Percentiles rank a stretch among this genome's conserved stretches.
phyloP scores from a whole-genome alignment of 352 stramenopile species.

The Pelagophyceae sp. region DNA sequence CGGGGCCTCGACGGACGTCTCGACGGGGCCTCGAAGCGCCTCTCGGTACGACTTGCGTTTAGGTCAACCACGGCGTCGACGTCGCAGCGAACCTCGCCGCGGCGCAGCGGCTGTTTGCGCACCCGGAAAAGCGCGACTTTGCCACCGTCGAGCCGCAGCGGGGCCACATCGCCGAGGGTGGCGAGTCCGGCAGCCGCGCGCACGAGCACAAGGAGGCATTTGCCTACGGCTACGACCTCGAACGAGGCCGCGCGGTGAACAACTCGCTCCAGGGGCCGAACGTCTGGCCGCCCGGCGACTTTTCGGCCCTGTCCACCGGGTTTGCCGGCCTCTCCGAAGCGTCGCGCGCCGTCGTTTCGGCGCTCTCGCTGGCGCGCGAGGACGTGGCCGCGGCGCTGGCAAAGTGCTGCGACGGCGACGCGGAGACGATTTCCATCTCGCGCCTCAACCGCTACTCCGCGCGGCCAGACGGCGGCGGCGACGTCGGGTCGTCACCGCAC shows the following conservation, averaged over 20 bases:
- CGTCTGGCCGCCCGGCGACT: background rate
- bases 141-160: background rate
- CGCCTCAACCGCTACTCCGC: background rate
- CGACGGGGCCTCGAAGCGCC: no score
- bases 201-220: slow-evolving; percentile 7
- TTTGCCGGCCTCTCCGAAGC: background rate
- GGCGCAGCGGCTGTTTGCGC: background rate
- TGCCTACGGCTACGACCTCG: background rate
- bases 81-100: background rate
- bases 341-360: background rate
- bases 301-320: background rate
- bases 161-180: background rate
- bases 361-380: background rate
- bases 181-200: background rate
- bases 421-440: background rate
- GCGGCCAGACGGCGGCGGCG: background rate
- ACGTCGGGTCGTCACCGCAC: background rate
- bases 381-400: background rate
- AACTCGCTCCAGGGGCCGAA: background rate
- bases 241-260: background rate
- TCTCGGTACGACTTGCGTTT: no score
- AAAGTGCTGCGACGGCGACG: slow-evolving; percentile 5
- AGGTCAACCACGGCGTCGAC: background rate
- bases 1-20: no score
- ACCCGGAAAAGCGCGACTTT: background rate